These are phyloP conservation scores for Paramecium sonneborni DNA, from an alignment of 73 alveolate genomes.

Conservation along the genomic window DNA sequence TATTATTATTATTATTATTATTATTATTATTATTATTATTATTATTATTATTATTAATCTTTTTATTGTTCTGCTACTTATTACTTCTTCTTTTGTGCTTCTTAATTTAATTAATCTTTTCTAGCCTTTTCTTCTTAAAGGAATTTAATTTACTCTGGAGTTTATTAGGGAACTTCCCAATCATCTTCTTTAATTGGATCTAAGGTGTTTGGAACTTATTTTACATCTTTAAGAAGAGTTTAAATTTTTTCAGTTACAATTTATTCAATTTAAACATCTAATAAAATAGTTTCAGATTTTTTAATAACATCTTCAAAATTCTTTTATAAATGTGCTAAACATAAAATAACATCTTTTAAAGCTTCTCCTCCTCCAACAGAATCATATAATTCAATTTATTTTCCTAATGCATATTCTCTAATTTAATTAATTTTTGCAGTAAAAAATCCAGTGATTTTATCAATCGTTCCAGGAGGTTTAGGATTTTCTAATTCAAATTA, in stretches of 20 bases:
- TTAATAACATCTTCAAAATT: background rate
- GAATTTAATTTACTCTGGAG: background rate
- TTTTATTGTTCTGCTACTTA: background rate
- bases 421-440: background rate
- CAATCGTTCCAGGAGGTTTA: background rate
- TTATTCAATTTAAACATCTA: background rate
- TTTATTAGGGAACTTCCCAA: background rate
- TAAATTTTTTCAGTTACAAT: background rate
- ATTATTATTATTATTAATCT: background rate
- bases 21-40: background rate
- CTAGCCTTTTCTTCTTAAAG: background rate
- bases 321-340: background rate
- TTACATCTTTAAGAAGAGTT: background rate
- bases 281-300: background rate
- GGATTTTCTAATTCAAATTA: background rate
- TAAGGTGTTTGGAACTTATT: background rate
- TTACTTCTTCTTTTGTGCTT: background rate
- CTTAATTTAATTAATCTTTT: background rate
- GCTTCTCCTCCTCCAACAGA: slow-evolving; percentile 35
- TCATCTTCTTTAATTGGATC: background rate
- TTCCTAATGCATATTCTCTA: background rate
- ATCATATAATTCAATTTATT: background rate
- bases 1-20: background rate
- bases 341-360: background rate
- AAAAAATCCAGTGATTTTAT: background rate